Percentiles rank a stretch among this genome's conserved stretches.
Conservation (phyloP, 2,329 filamentous ascomycete genomes). For the Sporothrix protearum region DNA sequence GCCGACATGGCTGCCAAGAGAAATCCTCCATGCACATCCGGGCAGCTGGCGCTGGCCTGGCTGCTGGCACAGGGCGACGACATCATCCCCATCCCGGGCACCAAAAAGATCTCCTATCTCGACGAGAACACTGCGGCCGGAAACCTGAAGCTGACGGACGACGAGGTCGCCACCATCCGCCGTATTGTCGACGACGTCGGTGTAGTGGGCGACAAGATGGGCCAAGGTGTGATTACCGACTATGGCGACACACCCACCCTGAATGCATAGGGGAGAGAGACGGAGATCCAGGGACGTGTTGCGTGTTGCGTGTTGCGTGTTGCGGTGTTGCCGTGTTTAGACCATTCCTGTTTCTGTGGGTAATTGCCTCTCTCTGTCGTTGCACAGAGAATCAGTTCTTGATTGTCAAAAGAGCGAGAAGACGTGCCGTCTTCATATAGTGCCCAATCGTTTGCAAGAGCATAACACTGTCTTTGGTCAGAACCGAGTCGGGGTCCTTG, state of each 20-base stretch:
- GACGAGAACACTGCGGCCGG: constrained; percentile 44
- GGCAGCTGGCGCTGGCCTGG: constrained; percentile 62
- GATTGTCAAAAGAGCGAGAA: background rate
- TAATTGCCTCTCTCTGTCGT: background rate
- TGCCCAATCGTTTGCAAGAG: background rate
- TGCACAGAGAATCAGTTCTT: no score
- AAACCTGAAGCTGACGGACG: constrained; percentile 35
- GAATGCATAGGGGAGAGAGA: background rate
- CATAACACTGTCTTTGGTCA: background rate
- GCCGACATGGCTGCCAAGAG: constrained; percentile 51
- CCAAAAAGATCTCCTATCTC: constrained; percentile 46
- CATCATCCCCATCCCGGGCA: constrained; percentile 57
- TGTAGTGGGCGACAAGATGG: constrained; percentile 26
- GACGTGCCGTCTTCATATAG: background rate
- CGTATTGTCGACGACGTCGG: constrained; percentile 30
- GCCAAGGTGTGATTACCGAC: constrained; percentile 20
- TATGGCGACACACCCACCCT: constrained; percentile 26
- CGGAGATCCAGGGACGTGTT: background rate
- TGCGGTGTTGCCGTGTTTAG: no score
- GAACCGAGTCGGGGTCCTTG: background rate
- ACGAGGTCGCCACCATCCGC: constrained; percentile 38
- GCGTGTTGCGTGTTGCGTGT: no score
- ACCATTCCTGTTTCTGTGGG: background rate
- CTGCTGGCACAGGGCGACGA: constrained; percentile 57
- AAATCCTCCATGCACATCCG: constrained; percentile 42